Base-by-base conservation (phyloP, 805 yeast genomes). In the Cyberlindnera nakhonratchasimensis region DNA sequence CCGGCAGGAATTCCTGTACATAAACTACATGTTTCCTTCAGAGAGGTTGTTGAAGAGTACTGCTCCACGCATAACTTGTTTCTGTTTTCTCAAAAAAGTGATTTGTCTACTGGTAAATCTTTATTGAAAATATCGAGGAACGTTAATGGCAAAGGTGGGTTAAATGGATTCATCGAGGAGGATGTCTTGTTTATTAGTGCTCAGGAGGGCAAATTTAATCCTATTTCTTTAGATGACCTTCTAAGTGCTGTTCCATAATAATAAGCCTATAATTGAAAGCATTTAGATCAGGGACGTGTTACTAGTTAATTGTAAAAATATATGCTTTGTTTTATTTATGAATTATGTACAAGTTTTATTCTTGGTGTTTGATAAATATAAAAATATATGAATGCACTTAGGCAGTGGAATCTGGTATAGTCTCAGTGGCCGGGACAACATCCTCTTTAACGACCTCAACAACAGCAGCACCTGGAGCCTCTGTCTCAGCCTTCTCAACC, bases 31-130 rank as follows among this genome's bases (percentile, higher is more conserved):
- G 65, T 73, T 4, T 67, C 85, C 0, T 80, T 81, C 55, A 79
- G 71, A 48, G 87, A 85, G 40, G 80, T 87, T 16, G 75, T 86
- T 2, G 77, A 73, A 40, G 76, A 76, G 3, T 75, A 67, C 53
- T 87, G 96, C 52, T 55, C 67, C 20, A 61, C 64, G 2, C 61
- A 76, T 37, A 74, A 75, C 28, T 65, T 80, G 19, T 46, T 58
- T 20, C 29, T 54, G 12, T 38, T 42, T 8, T 41, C 57, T 2
- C 22, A 51, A 20, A 49, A 47, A 20, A 51, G 43, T 18, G 50
- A 54, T 29, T 26, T 61, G 5, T 46, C 53, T 1, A 52, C 66
- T 36, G 82, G 80, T 1, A 61, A 66, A 33, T 66, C 72, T 3
- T 54, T 79, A 31, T 77, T 67, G 55, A 61, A 65, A 23, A 58